Evolutionary conservation across 2,329 filamentous ascomycete genomes (phyloP).

Genomic region (Mycosphaerella sp.): DNA sequence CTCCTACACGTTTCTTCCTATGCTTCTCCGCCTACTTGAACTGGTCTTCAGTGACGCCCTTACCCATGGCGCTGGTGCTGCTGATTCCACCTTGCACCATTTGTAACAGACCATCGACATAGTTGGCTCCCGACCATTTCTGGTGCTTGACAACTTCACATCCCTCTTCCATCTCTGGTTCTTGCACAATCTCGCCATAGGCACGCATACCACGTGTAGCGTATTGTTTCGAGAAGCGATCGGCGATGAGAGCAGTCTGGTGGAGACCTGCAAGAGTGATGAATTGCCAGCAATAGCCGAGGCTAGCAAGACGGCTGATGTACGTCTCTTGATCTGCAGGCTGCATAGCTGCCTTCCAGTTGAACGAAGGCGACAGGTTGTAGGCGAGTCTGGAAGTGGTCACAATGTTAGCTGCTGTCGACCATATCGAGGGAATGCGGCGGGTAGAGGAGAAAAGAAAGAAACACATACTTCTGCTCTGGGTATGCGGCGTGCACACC

Average conservation of each 20-base stretch:
- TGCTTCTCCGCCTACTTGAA: slow-evolving; percentile 45
- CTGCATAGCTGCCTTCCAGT: slow-evolving; percentile 98
- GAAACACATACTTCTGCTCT: slow-evolving; percentile 76
- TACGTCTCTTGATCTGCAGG: slow-evolving; percentile 92
- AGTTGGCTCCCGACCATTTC: slow-evolving; percentile 95
- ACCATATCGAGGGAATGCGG: too few species aligned
- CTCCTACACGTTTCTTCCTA: not conserved
- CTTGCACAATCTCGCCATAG: slow-evolving; percentile 94
- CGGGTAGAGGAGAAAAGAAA: not conserved
- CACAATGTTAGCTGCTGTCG: slow-evolving; percentile 13
- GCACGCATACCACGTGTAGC: slow-evolving; percentile 73
- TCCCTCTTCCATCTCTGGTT: slow-evolving; percentile 86
- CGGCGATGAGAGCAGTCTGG: slow-evolving; percentile 85
- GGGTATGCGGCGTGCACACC: slow-evolving; percentile 94
- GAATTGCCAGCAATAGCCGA: slow-evolving; percentile 99
- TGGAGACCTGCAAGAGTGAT: slow-evolving; percentile 98
- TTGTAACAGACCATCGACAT: slow-evolving; percentile 90
- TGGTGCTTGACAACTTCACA: slow-evolving; percentile 98
- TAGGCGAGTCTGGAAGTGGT: slow-evolving; percentile 67
- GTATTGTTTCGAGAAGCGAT: slow-evolving; percentile 82
- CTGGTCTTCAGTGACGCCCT: slow-evolving; percentile 96
- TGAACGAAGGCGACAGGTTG: slow-evolving; percentile 98
- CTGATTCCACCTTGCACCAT: slow-evolving; percentile 94
- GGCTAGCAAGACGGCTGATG: slow-evolving; percentile 74
- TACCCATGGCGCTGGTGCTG: slow-evolving; percentile 91